Percentiles rank a stretch among this genome's conserved stretches.
These are phyloP conservation scores for Candida maesae DNA, from an alignment of 805 yeast genomes.

Conservation along the genomic window DNA sequence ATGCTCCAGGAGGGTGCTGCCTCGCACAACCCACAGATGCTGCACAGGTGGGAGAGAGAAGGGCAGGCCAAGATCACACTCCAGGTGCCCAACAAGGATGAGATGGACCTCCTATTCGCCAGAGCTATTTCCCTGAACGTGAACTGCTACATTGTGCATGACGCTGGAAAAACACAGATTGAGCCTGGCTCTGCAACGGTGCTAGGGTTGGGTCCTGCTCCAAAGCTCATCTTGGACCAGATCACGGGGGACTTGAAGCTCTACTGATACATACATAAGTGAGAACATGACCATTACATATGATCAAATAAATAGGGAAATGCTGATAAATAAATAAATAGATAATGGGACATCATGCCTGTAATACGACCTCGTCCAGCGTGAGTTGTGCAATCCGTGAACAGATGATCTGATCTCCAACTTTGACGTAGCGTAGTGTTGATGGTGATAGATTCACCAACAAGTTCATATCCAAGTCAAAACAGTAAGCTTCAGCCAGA, in stretches of 20 bases:
- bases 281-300: background rate
- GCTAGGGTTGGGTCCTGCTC: constrained; percentile 97
- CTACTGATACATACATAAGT: constrained; percentile 37
- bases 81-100: constrained; percentile 64
- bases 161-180: constrained; percentile 95
- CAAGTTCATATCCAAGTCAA: constrained; percentile 11
- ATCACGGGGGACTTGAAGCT: constrained; percentile 77
- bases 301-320: background rate
- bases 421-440: constrained; percentile 5
- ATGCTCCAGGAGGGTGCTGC: constrained; percentile 50
- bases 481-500: constrained; percentile 10
- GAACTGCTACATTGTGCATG: constrained; percentile 79
- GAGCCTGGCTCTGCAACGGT: constrained; percentile 97
- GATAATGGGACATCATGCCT: constrained; percentile 2
- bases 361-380: constrained; percentile 7
- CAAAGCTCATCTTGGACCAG: constrained; percentile 71
- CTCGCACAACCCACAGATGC: constrained; percentile 56
- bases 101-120: constrained; percentile 72
- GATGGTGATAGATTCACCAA: constrained; percentile 6
- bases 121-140: constrained; percentile 77
- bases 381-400: constrained; percentile 10
- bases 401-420: constrained; percentile 18
- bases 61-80: constrained; percentile 96
- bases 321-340: constrained; percentile 2
- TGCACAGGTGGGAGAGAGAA: constrained; percentile 69